Percentiles rank a stretch among this genome's conserved stretches.
Conservation (phyloP, 2,329 filamentous ascomycete species). For the Claviceps paspali region DNA sequence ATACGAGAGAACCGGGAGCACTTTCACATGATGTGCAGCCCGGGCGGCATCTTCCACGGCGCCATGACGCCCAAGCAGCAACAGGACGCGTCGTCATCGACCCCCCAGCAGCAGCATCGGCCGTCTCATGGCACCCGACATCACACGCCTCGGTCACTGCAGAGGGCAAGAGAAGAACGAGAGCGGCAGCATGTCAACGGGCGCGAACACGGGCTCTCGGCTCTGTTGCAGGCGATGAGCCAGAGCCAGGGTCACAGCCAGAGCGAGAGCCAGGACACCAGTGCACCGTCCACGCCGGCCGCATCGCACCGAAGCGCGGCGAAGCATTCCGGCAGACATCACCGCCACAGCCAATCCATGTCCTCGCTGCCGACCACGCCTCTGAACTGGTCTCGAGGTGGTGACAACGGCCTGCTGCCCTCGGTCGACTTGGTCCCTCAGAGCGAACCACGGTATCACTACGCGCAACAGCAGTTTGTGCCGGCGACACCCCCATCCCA, state of each 20-base stretch:
- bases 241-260: too few relatives aligned
- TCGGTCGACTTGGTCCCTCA: conserved; percentile 47
- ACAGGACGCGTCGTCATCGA: conserved; percentile 21
- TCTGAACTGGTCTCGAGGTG: conserved; percentile 32
- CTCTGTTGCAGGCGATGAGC: conserved; percentile 65
- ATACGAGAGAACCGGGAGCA: conserved; percentile 86
- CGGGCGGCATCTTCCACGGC: conserved; percentile 51
- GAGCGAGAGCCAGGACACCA: conserved; percentile 38
- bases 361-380: conserved; percentile 75
- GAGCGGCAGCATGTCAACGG: conserved; percentile 8
- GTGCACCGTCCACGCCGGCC: conserved; percentile 56
- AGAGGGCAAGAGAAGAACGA: conserved; percentile 11
- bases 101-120: conserved; percentile 30
- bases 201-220: conserved; percentile 52
- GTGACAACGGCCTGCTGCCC: conserved; percentile 40
- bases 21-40: conserved; percentile 62
- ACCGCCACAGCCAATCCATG: conserved; percentile 64
- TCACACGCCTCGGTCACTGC: conserved; percentile 29
- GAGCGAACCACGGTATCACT: conserved; percentile 36
- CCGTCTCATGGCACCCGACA: conserved; percentile 30
- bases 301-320: conserved; percentile 27
- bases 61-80: conserved; percentile 45
- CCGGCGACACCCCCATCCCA: conserved; percentile 29
- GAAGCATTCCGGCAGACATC: conserved; percentile 45
- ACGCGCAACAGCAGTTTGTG: conserved; percentile 22